Evolutionary conservation across 148 eudicot genomes (phyloP).

Genomic region (Limonium bicolor): DNA sequence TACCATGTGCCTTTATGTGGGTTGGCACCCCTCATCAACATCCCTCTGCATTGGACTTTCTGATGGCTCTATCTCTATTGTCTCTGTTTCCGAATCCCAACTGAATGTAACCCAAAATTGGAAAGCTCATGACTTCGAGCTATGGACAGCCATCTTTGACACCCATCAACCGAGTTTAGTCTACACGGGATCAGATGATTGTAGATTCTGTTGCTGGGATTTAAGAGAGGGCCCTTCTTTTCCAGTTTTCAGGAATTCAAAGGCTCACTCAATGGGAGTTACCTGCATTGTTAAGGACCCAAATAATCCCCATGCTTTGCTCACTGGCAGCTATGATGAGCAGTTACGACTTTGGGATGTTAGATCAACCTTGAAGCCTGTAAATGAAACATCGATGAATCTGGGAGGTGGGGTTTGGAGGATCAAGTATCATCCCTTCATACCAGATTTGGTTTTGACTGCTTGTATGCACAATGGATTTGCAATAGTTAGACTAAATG

Average conservation of each 20-base stretch:
- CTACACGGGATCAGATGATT: slow-evolving; percentile 94
- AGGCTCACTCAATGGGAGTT: slow-evolving; percentile 75
- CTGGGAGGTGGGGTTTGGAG: slow-evolving; percentile 98
- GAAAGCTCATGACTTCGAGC: slow-evolving; percentile 91
- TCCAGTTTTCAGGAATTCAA: slow-evolving; percentile 59
- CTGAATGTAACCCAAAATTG: slow-evolving; percentile 37
- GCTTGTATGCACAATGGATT: slow-evolving; percentile 98
- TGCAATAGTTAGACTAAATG: slow-evolving; percentile 42
- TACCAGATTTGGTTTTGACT: slow-evolving; percentile 41
- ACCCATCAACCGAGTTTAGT: slow-evolving; percentile 60
- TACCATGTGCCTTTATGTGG: slow-evolving; percentile 84
- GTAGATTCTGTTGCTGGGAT: slow-evolving; percentile 82
- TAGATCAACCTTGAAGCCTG: slow-evolving; percentile 57
- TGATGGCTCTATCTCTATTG: slow-evolving; percentile 61
- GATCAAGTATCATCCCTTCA: slow-evolving; percentile 64
- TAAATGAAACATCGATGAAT: slow-evolving; percentile 44
- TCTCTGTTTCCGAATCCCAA: slow-evolving; percentile 46
- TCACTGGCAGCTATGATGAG: slow-evolving; percentile 90
- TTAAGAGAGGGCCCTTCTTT: slow-evolving; percentile 33
- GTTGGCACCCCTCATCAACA: slow-evolving; percentile 66
- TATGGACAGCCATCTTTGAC: slow-evolving; percentile 83
- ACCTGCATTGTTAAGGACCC: slow-evolving; percentile 79
- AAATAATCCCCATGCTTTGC: slow-evolving; percentile 34
- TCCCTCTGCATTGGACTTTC: slow-evolving; percentile 76
- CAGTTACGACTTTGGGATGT: slow-evolving; percentile 69